A percentile compares a stretch with the other conserved stretches of the same genome.
phyloP scores from a whole-genome alignment of 495 filamentous ascomycete species.

The Hypoxylon fragiforme region DNA sequence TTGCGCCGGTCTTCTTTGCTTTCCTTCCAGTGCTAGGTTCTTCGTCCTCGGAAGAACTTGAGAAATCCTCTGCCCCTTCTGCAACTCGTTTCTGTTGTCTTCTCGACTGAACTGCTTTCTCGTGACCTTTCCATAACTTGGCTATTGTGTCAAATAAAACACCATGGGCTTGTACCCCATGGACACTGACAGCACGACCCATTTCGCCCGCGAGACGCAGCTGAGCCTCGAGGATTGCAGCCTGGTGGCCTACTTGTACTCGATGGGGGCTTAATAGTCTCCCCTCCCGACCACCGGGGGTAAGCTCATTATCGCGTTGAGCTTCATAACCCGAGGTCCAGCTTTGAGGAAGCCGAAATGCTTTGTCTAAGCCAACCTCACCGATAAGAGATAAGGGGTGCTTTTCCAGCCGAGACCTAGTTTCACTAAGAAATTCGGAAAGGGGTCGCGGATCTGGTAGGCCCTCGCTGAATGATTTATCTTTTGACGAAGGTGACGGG shows the following conservation, averaged over 20 bases:
- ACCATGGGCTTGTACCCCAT: slow-evolving; percentile 91
- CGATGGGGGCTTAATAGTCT: slow-evolving; percentile 70
- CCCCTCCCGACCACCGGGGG: slow-evolving; percentile 83
- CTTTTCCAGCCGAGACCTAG: slow-evolving; percentile 60
- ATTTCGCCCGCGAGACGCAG: slow-evolving; percentile 83
- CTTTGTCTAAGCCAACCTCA: slow-evolving; percentile 85
- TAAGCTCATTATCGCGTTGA: slow-evolving; percentile 56
- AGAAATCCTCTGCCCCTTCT: slow-evolving; percentile 51
- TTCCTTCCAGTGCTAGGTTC: slow-evolving; percentile 23
- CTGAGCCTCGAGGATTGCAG: slow-evolving; percentile 73
- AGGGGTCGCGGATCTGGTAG: slow-evolving; percentile 75
- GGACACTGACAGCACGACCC: slow-evolving; percentile 78
- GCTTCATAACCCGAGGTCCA: slow-evolving; percentile 48
- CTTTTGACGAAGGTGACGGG: slow-evolving; percentile 52
- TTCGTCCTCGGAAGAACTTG: slow-evolving; percentile 41
- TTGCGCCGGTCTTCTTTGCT: slow-evolving; percentile 4
- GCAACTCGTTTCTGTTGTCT: slow-evolving; percentile 57
- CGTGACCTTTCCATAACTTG: slow-evolving; percentile 80
- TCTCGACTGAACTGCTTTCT: slow-evolving; percentile 67
- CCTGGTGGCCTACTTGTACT: slow-evolving; percentile 80
- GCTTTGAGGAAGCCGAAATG: slow-evolving; percentile 75
- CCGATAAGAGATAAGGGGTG: slow-evolving; percentile 77
- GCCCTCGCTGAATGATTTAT: slow-evolving; percentile 62
- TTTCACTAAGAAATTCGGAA: slow-evolving; percentile 65
- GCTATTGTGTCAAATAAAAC: slow-evolving; percentile 73